Evolutionary conservation across 2,329 filamentous ascomycete species (phyloP), one percentile per base, ranked within the genome.

Genomic region (Fusarium oxysporum): DNA sequence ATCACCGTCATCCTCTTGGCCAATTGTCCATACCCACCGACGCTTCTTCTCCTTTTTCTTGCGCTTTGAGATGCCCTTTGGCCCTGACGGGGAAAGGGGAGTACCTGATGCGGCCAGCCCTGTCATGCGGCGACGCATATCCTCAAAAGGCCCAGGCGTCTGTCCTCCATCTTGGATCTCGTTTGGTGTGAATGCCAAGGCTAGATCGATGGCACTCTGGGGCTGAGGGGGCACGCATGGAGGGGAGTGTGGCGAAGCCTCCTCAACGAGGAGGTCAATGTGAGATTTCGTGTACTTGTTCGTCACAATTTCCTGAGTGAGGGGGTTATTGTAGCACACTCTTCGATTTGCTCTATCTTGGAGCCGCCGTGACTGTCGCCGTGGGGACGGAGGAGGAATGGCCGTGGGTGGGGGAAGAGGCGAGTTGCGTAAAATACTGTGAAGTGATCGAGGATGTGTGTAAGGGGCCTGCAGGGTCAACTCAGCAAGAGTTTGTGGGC

Each of bases 11-110:
- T 88, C 87, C 65, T 86, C 87, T 65, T 86, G 85, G 6, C 86
- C 88, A 48, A 92, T 91, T 3, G 90, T 92, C 90, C 90, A 92
- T 40, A 90, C 87, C 90, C 90, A 92, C 47, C 86, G 86, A 17
- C 89, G 83, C 80, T 88, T 90, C 85, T 90, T 91, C 72, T 91
- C 90, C 77, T 83, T 84, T 37, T 82, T 78, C 68, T 85, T 89
- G 14, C 86, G 83, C 78, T 89, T 90, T n/a, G 85, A 84, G 53
- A 88, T 82, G 5, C 85, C 85, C 2, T 81, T 82, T 8, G 80
- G 74, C 3, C 81, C 85, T 1, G 82, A 81, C 0, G 86, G 84
- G 4, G 81, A 83, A 3, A 82, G 70, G 3, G 84, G 83, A 5
- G 84, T 85, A 25, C 83, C 82, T 0, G 85, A 79, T 12, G 76